These are phyloP conservation scores for Pseudogymnoascus pannorum DNA, from an alignment of 2,329 filamentous ascomycete genomes.

Conservation along the genomic window DNA sequence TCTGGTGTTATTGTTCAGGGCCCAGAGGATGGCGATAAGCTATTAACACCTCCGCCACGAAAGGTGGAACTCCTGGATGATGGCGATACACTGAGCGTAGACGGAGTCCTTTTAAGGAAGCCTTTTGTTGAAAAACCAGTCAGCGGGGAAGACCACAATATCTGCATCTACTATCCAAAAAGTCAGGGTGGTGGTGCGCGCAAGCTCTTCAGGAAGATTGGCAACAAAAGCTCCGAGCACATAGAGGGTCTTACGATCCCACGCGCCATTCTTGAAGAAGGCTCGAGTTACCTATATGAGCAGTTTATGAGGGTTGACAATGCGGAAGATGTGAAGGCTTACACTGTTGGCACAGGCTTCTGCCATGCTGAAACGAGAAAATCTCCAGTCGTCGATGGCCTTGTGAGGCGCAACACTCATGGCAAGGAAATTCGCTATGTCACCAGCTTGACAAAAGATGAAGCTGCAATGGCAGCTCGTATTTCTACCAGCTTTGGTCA, in stretches of 20 bases:
- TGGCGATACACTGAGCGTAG: slow-evolving; percentile 79
- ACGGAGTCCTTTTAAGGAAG: slow-evolving; percentile 74
- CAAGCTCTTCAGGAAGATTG: slow-evolving; percentile 91
- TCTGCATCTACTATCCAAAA: slow-evolving; percentile 92
- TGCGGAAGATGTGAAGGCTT: slow-evolving; percentile 96
- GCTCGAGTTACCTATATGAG: slow-evolving; percentile 89
- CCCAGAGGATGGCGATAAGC: slow-evolving; percentile 57
- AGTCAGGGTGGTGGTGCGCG: slow-evolving; percentile 82
- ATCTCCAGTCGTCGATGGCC: slow-evolving; percentile 91
- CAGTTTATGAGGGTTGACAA: slow-evolving; percentile 96
- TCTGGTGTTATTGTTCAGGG: slow-evolving; percentile 72
- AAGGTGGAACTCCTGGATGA: slow-evolving; percentile 84
- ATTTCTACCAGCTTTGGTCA: slow-evolving; percentile 92
- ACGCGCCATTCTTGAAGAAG: slow-evolving; percentile 70
- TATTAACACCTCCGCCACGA: slow-evolving; percentile 43
- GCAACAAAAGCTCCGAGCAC: slow-evolving; percentile 97
- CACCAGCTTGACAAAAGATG: slow-evolving; percentile 71
- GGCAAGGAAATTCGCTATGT: slow-evolving; percentile 97
- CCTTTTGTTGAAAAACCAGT: slow-evolving; percentile 98
- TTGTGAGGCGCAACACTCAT: slow-evolving; percentile 92
- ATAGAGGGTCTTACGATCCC: slow-evolving; percentile 70
- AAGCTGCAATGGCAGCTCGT: slow-evolving; percentile 78
- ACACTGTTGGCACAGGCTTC: slow-evolving; percentile 86
- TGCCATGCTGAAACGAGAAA: slow-evolving; percentile 97
- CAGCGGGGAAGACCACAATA: slow-evolving; percentile 98